Evolutionary conservation across 495 filamentous ascomycete species (phyloP), one percentile per base, ranked within the genome.

Genomic region (Alectoria sarmentosa): DNA sequence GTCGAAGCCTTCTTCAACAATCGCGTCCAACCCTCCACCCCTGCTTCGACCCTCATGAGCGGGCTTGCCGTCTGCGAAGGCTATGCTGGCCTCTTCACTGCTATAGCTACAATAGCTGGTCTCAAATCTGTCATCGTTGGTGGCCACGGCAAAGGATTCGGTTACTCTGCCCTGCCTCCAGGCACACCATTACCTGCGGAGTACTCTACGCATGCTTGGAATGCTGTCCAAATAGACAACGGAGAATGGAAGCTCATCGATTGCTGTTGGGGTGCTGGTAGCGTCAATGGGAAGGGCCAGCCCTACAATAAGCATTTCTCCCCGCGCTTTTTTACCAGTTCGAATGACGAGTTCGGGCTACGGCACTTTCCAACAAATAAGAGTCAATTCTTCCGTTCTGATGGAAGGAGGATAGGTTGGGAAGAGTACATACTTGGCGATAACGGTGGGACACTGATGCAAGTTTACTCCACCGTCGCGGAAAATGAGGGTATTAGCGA

Each of bases 201-300:
- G 65, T 68, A 78, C 1, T 73, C 75, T 6, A 83, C 82, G 49
- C 90, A 98, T 75, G 94, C 94, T 10, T 98, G 94, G 94, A 98
- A 93, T 70, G 94, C 87, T 0, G 89, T 97, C 23, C 82, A 83
- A 56, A 91, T 97, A 62, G 92, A 96, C 65, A 81, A 85, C 48
- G 88, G 88, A 3, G 83, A 87, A 65, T 98, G 93, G 93, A 96
- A 97, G 74, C 80, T 98, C 6, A 79, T 98, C 46, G 94, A 98
- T 69, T 66, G 86, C 4, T 97, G 94, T 73, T 98, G 94, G 94
- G 94, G 94, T 46, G 91, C 93, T 0, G 94, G 94, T 15, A 70
- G 69, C 54, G 72, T 88, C 66, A 57, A 76, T 72, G 74, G 82
- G 49, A 54, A 73, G 69, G 78, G 76, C 39, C 66, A 75, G 68